Percentiles rank a stretch among this genome's conserved stretches.
Evolutionary conservation across 768 basidiomycete species (phyloP).

Genomic region (Coprinopsis marcescibilis): DNA sequence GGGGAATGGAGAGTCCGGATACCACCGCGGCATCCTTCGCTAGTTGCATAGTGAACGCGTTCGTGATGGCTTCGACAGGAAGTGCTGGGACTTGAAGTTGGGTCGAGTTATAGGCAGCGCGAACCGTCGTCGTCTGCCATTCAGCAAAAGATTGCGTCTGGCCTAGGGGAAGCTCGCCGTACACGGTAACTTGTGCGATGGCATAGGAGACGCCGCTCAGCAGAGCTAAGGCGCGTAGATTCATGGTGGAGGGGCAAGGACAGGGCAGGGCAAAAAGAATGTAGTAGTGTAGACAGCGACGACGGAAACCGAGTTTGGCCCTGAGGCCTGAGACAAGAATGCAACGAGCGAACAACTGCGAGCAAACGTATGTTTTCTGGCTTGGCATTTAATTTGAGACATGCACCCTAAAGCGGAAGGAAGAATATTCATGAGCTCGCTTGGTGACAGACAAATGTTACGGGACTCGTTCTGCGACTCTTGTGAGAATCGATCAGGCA

Average conservation of each 20-base stretch:
- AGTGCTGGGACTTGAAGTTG: constrained; percentile 43
- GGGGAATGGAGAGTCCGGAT: constrained; percentile 13
- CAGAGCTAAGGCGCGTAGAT: neutral
- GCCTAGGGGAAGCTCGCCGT: constrained; percentile 26
- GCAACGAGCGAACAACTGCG: too few relatives aligned
- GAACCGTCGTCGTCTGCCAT: constrained; percentile 21
- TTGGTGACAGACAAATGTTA: too few relatives aligned
- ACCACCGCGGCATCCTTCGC: constrained; percentile 26
- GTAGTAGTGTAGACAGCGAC: neutral
- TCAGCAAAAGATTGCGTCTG: constrained; percentile 13
- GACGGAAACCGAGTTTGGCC: neutral
- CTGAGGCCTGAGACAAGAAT: too few relatives aligned
- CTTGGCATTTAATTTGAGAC: too few relatives aligned
- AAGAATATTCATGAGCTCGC: too few relatives aligned
- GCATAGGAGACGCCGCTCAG: neutral
- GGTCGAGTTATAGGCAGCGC: constrained; percentile 49
- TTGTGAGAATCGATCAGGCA: too few relatives aligned
- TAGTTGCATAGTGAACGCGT: constrained; percentile 40
- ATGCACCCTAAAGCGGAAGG: too few relatives aligned
- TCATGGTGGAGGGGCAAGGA: constrained; percentile 13
- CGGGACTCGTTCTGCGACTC: too few relatives aligned
- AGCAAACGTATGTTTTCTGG: too few relatives aligned
- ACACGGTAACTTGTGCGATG: constrained; percentile 23
- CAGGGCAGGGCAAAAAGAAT: constrained; percentile 3
- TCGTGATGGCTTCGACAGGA: constrained; percentile 30